phyloP scores from a whole-genome alignment of 176 grass and related monocot genomes.

The Avena sativa region DNA sequence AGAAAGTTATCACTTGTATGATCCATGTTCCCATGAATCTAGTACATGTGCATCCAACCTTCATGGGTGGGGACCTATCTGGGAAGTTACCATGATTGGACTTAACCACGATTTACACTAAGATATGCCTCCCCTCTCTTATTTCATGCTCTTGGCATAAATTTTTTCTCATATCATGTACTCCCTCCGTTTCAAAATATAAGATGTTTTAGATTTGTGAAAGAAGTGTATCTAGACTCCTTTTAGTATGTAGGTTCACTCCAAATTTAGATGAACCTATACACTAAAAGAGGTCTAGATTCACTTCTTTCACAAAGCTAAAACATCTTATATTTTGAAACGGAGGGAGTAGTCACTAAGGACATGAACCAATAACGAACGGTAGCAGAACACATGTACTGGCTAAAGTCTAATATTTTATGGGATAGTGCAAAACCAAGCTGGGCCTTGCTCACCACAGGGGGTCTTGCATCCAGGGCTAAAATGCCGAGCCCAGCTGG shows the following conservation, averaged over 20 bases:
- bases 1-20: constrained; percentile 25
- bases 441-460: constrained; percentile 2
- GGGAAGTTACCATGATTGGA: constrained; percentile 17
- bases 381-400: background rate
- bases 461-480: constrained; percentile 17
- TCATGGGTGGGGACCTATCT: background rate
- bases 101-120: background rate
- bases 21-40: constrained; percentile 17
- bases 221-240: no score
- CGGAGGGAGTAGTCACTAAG: no score
- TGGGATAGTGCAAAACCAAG: background rate
- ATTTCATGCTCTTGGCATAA: constrained; percentile 10
- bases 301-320: no score
- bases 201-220: no score
- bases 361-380: background rate
- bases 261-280: no score
- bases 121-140: background rate
- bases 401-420: constrained; percentile 17
- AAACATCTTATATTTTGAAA: no score
- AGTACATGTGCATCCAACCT: constrained; percentile 4
- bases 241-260: no score
- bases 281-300: no score
- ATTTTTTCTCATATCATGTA: background rate
- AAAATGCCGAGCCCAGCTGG: background rate
- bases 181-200: no score